Base-by-base conservation (phyloP, 2,329 filamentous ascomycete genomes). In the Emydomyces testavorans region DNA sequence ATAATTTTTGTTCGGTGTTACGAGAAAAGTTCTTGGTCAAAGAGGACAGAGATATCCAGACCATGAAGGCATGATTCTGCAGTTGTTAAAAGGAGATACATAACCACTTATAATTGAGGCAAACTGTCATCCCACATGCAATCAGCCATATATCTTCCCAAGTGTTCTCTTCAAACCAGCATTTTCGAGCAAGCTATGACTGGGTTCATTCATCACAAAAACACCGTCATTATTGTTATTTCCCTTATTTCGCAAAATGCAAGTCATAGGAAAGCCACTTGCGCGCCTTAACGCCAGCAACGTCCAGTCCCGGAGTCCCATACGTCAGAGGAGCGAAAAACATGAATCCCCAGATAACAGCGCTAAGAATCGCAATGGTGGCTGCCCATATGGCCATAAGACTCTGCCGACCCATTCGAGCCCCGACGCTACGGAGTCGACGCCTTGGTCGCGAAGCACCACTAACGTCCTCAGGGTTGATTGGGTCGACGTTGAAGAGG, bases 181-280 rank as follows among this genome's bases (percentile, higher is more conserved):
- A 11, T 8, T 29, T 26, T 24, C 7, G 18, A 18, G 18, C 7
- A 32, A 32, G 31, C 26, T 5, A 21, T 32, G 7, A 13, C n/a
- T 42, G 2, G 18, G 5, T n/a, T 23, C 16, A n/a, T n/a, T 23
- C 15, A 31, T n/a, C 24, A 20, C 18, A 26, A n/a, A 13, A 11
- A 32, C 23, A 26, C 2, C 13, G 18, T 28, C 16, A 37, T 5
- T 23, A 8, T 16, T 40, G 37, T 6, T 35, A n/a, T n/a, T n/a
- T n/a, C n/a, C 15, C 28, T 71, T 83, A 98, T 78, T 98, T 98
- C 51, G 92, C 92, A 72, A 98, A 98, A 71, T 98, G 92, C 63
- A 98, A 75, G 65, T 98, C 92, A 65, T 96, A 98, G 54, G 85
- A 85, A 56, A 98, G 75, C 90, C 90, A 96, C 74, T 95, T 95